These are phyloP conservation scores for Inonotus hispidus DNA, from an alignment of 1,284 basidiomycete genomes.

Conservation along the genomic window DNA sequence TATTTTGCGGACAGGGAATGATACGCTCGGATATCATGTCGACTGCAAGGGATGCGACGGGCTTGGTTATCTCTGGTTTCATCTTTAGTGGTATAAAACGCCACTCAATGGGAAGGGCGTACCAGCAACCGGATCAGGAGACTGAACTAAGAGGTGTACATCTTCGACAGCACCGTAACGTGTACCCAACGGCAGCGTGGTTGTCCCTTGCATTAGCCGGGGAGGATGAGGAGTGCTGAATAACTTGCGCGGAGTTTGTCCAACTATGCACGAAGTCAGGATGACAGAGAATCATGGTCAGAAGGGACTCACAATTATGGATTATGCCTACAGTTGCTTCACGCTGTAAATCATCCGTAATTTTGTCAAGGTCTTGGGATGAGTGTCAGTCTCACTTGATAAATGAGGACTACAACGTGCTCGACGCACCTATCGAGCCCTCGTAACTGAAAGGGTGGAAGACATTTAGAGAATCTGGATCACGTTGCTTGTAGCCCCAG, in stretches of 20 bases:
- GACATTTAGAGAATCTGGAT: constrained; percentile 74
- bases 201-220: constrained; percentile 64
- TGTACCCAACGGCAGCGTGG: constrained; percentile 62
- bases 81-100: neutral
- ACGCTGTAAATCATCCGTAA: constrained; percentile 81
- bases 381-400: neutral
- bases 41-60: constrained; percentile 49
- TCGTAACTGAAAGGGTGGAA: constrained; percentile 96
- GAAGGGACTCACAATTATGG: constrained; percentile 70
- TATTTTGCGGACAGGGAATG: constrained; percentile 57
- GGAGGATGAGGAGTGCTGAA: constrained; percentile 80
- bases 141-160: constrained; percentile 56
- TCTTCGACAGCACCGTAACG: constrained; percentile 81
- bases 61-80: constrained; percentile 44
- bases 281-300: constrained; percentile 6
- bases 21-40: constrained; percentile 57
- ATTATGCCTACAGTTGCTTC: constrained; percentile 94
- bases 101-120: constrained; percentile 18
- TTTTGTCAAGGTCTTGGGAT: constrained; percentile 70
- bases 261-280: constrained; percentile 45
- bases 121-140: constrained; percentile 56
- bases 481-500: constrained; percentile 85
- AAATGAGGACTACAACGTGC: neutral
- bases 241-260: constrained; percentile 87
- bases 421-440: constrained; percentile 68